Base-by-base conservation (phyloP, 129 eudicot species). In the Pseudognaphalium luteoalbum region DNA sequence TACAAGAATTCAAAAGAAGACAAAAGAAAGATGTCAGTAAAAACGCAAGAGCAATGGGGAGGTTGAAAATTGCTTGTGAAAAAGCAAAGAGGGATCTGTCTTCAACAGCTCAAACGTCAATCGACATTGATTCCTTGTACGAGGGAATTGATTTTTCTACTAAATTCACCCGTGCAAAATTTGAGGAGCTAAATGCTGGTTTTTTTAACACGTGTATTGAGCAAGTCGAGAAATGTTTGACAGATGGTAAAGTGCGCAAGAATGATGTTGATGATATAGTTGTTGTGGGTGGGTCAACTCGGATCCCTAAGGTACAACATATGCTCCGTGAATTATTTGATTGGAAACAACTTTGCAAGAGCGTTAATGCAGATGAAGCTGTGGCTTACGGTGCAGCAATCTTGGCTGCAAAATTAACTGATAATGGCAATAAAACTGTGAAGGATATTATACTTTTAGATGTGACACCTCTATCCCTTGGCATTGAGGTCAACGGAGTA, bases 61-160 rank as follows among this genome's bases (percentile, higher is more conserved):
- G 41, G 33, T 15, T 75, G 35, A 75, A 75, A 64, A 10, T 12
- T 32, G 72, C 80, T 0, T 75, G 79, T 47, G 79, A 75, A 51
- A 44, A 30, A 29, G 72, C 79, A n/a, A 63, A 64, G 34, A 64
- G 79, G 50, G 79, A 75, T 66, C 20, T 75, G 16, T 75, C 72
- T 0, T 64, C 72, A 47, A 75, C 79, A 19, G 0, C 63, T 44
- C 72, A 64, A 19, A 64, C 72, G 0, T 2, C 65, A 3, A 75
- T 75, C 32, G 64, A 64, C 4, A n/a, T 75, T 5, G 79, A 75
- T 75, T 64, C 64, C 5, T 21, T 75, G 62, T 75, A 44, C 3
- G 22, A 75, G 21, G 79, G 79, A 32, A 20, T 76, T 34, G 80
- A 76, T 32, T 76, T 64, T 34, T 64, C 80, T 3, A 65, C 66